Conservation (phyloP, 108 stramenopile species). For the Cyclotella cryptica region DNA sequence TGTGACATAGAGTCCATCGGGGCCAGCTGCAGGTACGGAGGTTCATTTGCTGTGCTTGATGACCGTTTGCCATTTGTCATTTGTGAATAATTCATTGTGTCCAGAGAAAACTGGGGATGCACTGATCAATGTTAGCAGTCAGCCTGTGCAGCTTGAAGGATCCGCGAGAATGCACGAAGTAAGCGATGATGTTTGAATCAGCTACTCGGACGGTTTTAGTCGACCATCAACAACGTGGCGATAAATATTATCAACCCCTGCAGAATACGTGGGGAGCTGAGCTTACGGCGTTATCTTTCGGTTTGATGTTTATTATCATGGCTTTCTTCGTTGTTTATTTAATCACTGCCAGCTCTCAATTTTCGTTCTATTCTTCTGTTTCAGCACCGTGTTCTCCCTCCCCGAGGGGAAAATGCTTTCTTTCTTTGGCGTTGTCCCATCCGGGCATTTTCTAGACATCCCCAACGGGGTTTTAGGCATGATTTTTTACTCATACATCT, state of each 20-base stretch:
- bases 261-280: conserved; percentile 8
- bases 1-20: conserved; percentile 87
- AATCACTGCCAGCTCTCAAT: background rate
- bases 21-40: conserved; percentile 79
- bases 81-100: background rate
- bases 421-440: conserved; percentile 78
- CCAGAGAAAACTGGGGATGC: background rate
- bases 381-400: conserved; percentile 70
- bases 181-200: conserved; percentile 49
- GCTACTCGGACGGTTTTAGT: conserved; percentile 47
- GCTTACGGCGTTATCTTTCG: background rate
- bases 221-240: conserved; percentile 32
- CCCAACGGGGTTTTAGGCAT: conserved; percentile 78
- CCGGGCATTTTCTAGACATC: conserved; percentile 66
- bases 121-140: background rate
- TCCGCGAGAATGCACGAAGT: background rate
- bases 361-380: conserved; percentile 1
- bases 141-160: background rate
- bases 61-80: background rate
- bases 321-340: background rate
- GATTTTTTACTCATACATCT: conserved; percentile 65
- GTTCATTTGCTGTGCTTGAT: background rate
- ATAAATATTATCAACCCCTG: conserved; percentile 12
- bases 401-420: conserved; percentile 81
- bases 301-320: background rate